Conservation (phyloP, 2,329 filamentous ascomycete genomes). For the Penicillium sp. region DNA sequence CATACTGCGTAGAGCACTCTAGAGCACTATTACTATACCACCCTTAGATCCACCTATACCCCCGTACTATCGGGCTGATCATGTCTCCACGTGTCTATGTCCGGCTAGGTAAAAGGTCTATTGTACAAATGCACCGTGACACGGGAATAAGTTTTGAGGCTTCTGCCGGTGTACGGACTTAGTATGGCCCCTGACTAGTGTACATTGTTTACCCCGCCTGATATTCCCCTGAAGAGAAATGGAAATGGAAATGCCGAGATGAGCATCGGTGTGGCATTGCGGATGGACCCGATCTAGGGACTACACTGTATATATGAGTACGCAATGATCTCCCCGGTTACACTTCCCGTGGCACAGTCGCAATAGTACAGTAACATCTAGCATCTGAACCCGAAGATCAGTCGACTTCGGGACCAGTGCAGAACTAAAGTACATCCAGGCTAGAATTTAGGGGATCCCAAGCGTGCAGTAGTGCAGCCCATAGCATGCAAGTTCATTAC, state of each 20-base stretch:
- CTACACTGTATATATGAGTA: too few relatives aligned
- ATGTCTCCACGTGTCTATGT: background rate
- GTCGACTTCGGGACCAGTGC: background rate
- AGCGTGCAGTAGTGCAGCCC: background rate
- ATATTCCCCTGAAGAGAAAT: background rate
- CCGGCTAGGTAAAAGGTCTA: background rate
- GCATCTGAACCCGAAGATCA: background rate
- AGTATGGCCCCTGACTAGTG: background rate
- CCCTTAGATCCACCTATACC: too few relatives aligned
- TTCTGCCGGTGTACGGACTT: background rate
- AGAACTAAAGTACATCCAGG: background rate
- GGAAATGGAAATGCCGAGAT: background rate
- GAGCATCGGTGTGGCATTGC: background rate
- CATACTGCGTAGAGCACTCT: too few relatives aligned
- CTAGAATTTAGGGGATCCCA: background rate
- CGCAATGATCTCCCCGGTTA: background rate
- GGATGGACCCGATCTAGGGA: constrained; percentile 4
- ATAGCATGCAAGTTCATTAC: background rate
- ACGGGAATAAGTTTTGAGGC: background rate
- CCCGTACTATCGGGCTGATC: background rate
- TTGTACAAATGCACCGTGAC: background rate
- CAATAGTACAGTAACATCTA: background rate
- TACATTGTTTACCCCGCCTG: background rate
- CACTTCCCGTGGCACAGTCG: background rate
- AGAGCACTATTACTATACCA: too few relatives aligned